These are phyloP conservation scores for Casaregolazyma lundiana DNA, from an alignment of 1,139 yeast species.

Conservation along the genomic window DNA sequence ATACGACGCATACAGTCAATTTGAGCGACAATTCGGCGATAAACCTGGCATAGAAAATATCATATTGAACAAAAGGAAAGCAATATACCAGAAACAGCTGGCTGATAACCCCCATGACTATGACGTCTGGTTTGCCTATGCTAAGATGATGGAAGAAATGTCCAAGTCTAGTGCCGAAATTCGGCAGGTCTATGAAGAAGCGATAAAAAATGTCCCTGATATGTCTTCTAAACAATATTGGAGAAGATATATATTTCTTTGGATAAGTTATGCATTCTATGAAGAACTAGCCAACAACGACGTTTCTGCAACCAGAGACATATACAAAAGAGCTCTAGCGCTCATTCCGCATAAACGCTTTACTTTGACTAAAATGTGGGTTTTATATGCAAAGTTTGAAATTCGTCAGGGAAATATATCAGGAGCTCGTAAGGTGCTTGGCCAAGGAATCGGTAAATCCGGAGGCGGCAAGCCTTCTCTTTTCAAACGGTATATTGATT, in stretches of 20 bases:
- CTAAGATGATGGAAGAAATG: slow-evolving; percentile 45
- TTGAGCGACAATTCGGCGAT: slow-evolving; percentile 64
- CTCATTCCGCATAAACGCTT: slow-evolving; percentile 55
- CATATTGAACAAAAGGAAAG: slow-evolving; percentile 49
- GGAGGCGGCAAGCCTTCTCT: slow-evolving; percentile 45
- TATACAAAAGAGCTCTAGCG: slow-evolving; percentile 49
- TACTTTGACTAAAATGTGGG: slow-evolving; percentile 74
- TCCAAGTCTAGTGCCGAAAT: slow-evolving; percentile 29
- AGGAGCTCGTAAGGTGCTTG: slow-evolving; percentile 65
- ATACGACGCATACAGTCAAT: slow-evolving; percentile 48
- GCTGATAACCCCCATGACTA: slow-evolving; percentile 51
- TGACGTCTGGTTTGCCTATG: slow-evolving; percentile 78
- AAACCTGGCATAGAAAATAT: slow-evolving; percentile 49
- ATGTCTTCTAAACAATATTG: slow-evolving; percentile 42
- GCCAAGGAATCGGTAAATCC: slow-evolving; percentile 62
- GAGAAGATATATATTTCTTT: slow-evolving; percentile 64
- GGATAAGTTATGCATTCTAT: slow-evolving; percentile 64
- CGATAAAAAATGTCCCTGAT: slow-evolving; percentile 42
- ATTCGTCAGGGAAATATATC: slow-evolving; percentile 50
- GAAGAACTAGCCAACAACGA: slow-evolving; percentile 51
- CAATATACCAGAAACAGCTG: slow-evolving; percentile 50
- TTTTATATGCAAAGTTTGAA: slow-evolving; percentile 66
- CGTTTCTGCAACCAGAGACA: slow-evolving; percentile 43
- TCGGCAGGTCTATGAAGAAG: slow-evolving; percentile 43
- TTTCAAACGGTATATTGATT: slow-evolving; percentile 56